A percentile compares a stretch with the other conserved stretches of the same genome.
phyloP scores from a whole-genome alignment of 495 filamentous ascomycete genomes.

The Hypoxylon lienhwacheense region DNA sequence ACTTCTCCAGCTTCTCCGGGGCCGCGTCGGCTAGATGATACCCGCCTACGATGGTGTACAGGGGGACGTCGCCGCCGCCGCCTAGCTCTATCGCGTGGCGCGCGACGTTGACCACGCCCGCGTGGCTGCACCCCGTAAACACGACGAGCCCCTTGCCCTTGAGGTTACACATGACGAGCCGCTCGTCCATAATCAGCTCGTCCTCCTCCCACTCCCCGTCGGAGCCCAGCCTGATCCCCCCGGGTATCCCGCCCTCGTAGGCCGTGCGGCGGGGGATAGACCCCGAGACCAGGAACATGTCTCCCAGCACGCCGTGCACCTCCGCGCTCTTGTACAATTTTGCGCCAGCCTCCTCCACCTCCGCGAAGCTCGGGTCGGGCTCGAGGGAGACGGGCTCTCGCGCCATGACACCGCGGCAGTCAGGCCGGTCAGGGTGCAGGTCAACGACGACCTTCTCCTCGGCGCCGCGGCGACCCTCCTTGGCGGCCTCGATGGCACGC shows the following conservation, averaged over 20 bases:
- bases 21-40: conserved; percentile 60
- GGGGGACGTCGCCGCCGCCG: conserved; percentile 41
- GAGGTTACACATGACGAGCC: conserved; percentile 60
- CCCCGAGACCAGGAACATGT: conserved; percentile 60
- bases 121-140: conserved; percentile 65
- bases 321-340: conserved; percentile 48
- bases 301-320: conserved; percentile 56
- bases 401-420: conserved; percentile 54
- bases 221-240: conserved; percentile 52
- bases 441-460: conserved; percentile 48
- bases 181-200: conserved; percentile 59
- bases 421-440: conserved; percentile 59
- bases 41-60: conserved; percentile 62
- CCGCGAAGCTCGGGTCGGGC: conserved; percentile 60
- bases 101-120: conserved; percentile 60
- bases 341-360: conserved; percentile 54
- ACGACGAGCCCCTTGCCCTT: conserved; percentile 63
- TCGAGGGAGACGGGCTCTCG: conserved; percentile 55
- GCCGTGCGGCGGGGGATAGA: conserved; percentile 57
- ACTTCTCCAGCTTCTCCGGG: conserved; percentile 48
- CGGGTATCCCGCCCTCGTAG: conserved; percentile 57
- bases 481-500: conserved; percentile 53
- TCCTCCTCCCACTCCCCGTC: conserved; percentile 57
- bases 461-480: conserved; percentile 32
- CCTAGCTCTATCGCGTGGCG: conserved; percentile 52